A percentile compares a stretch with the other conserved stretches of the same genome.
Evolutionary conservation across 805 yeast species (phyloP).

Genomic region (Allodekkera sacchari): DNA sequence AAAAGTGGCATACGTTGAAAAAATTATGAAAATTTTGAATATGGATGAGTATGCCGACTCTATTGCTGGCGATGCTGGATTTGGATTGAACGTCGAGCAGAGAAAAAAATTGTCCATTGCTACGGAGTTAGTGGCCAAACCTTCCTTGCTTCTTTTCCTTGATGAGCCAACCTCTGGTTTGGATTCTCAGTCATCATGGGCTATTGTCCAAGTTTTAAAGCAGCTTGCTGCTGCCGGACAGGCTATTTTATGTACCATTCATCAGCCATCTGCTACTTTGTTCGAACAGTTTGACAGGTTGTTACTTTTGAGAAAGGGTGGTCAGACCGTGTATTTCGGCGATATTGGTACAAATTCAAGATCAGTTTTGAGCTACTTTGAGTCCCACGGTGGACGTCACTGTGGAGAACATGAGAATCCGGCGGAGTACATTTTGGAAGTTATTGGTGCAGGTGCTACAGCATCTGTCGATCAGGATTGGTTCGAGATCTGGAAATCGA

Average conservation of each 20-base stretch:
- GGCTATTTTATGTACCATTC: conserved; percentile 50
- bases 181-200: conserved; percentile 54
- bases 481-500: conserved; percentile 50
- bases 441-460: conserved; percentile 80
- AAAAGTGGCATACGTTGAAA: conserved; percentile 36
- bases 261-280: conserved; percentile 41
- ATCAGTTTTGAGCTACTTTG: conserved; percentile 38
- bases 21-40: conserved; percentile 29
- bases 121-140: conserved; percentile 47
- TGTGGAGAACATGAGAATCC: conserved; percentile 60
- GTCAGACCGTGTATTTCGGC: conserved; percentile 47
- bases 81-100: conserved; percentile 48
- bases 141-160: conserved; percentile 41
- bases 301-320: conserved; percentile 41
- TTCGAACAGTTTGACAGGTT: conserved; percentile 35
- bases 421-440: conserved; percentile 67
- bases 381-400: conserved; percentile 51
- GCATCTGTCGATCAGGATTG: conserved; percentile 53
- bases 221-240: conserved; percentile 44
- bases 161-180: conserved; percentile 54
- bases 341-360: conserved; percentile 40
- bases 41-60: conserved; percentile 47
- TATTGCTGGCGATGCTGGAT: conserved; percentile 36
- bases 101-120: conserved; percentile 46
- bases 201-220: conserved; percentile 43